Percentiles rank a stretch among this genome's conserved stretches.
These are phyloP conservation scores for Leccinum uliginosum DNA, from an alignment of 768 basidiomycete species.

Conservation along the genomic window DNA sequence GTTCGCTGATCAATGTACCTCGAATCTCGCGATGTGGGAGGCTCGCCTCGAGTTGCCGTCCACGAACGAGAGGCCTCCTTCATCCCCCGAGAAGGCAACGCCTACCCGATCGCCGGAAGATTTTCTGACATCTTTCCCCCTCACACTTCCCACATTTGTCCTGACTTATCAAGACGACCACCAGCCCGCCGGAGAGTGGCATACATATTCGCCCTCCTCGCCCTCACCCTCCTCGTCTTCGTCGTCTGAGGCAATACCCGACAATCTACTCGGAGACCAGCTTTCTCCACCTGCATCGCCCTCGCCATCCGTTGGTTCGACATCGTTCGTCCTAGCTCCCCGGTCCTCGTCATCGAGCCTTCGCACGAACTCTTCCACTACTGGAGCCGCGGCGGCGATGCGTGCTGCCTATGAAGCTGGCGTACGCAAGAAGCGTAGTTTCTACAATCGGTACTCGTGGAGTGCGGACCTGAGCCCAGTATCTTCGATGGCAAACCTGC, in stretches of 20 bases:
- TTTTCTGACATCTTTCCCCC: conserved; percentile 51
- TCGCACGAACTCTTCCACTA: conserved; percentile 14
- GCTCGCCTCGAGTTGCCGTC: conserved; percentile 40
- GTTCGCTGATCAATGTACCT: conserved; percentile 63
- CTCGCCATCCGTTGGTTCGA: conserved; percentile 24
- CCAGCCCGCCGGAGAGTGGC: conserved; percentile 22
- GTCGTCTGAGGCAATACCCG: conserved; percentile 26
- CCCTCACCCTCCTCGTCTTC: conserved; percentile 23
- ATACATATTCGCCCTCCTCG: conserved; percentile 26
- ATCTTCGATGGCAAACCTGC: conserved; percentile 20
- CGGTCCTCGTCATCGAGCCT: conserved; percentile 31
- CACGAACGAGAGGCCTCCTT: conserved; percentile 5
- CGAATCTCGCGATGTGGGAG: conserved; percentile 71
- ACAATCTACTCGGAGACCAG: conserved; percentile 17
- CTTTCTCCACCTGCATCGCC: conserved; percentile 27
- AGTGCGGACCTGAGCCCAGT: conserved; percentile 22
- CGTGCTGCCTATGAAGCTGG: conserved; percentile 31
- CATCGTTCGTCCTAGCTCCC: conserved; percentile 23
- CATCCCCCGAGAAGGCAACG: conserved; percentile 11
- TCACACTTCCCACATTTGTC: conserved; percentile 49
- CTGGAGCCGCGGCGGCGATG: conserved; percentile 23
- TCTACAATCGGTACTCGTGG: conserved; percentile 28
- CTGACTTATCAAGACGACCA: conserved; percentile 25
- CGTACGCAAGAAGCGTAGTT: conserved; percentile 33
- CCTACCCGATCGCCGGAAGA: conserved; percentile 36